Base-by-base conservation (phyloP, 768 basidiomycete species). In the Mycena latifolia region DNA sequence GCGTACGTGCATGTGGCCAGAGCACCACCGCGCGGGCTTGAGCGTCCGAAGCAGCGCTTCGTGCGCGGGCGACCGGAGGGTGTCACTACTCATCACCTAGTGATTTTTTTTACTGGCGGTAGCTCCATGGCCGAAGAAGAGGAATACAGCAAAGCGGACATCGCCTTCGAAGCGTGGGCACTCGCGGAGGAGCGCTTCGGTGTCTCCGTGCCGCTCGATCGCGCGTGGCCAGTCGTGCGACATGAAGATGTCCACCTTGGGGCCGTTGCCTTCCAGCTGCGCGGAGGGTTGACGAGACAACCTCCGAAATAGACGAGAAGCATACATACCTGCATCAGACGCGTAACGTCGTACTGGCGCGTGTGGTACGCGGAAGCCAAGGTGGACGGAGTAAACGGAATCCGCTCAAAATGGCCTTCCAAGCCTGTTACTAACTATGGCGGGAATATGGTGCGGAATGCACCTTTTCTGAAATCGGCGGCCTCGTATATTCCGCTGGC, bases 151-250 rank as follows among this genome's bases (percentile, higher is more conserved):
- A n/a, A n/a, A n/a, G n/a, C n/a, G n/a, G n/a, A n/a, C n/a, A n/a
- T n/a, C n/a, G n/a, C n/a, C n/a, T 35, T 35, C 14, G 33, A 35
- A 14, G 33, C 91, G 92, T 0, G 89, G 88, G 75, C 96, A 99
- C 45, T 87, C 85, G 3, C 88, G 82, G 17, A 99, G 78, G 0
- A 99, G 82, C 11, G 72, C 81, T 8, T 73, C 71, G 9, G 90
- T 76, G 72, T 98, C 85, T 20, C 96, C 96, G 68, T 95, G 84
- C 11, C 89, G 88, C 64, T 92, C 95, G 57, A 99, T 96, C 2
- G 84, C 84, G 45, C 88, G 85, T 0, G 98, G 98, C 98, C 97
- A 99, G 77, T 99, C 98, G 75, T 99, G 97, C 2, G 96, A 98
- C 37, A 99, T 84, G 81, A 98, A 94, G 28, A 99, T 89, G 78